Base-by-base conservation (phyloP, 1,139 yeast genomes). In the Candida smagusa region DNA sequence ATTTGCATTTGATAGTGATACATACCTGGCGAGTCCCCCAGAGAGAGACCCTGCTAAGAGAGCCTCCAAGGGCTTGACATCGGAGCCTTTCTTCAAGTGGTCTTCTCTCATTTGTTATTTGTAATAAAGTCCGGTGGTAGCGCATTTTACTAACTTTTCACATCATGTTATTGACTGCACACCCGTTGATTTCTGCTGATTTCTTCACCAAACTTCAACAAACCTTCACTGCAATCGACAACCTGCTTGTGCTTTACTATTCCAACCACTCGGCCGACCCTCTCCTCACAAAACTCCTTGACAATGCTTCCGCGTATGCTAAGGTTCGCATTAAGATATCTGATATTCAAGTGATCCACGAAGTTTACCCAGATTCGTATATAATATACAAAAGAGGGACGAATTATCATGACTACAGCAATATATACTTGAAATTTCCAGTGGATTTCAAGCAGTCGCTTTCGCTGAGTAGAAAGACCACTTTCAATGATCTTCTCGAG, bases 11-110 rank as follows among this genome's bases (percentile, higher is more conserved):
- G 29, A 27, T 37, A 33, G 34, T 33, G n/a, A 11, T 6, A 54
- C 74, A 34, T 55, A 68, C 72, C 79, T 51, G 8, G 86, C 79
- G 0, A 75, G 59, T 2, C 86, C 74, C 0, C 96, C 96, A 0
- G 95, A 81, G 0, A 75, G 49, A 0, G 85, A 79, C 0, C 95
- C 96, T 0, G 94, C 86, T 2, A 81, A 37, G 2, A 79, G 48
- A n/a, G 76, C 62, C 46, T 69, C 66, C 24, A 48, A 39, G 0
- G 79, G 59, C 2, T 74, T 48, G 0, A 76, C 81, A 7, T 64
- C 52, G 5, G 74, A 62, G 2, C 83, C 84, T 46, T 68, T 69
- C 35, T 67, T 58, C 29, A 80, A 63, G 49, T 78, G 82, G 53
- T 80, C 82, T 31, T 60, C 61, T 19, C 37, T 11, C 9, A 16